These are phyloP conservation scores for Sclerotinia nivalis DNA, from an alignment of 2,329 filamentous ascomycete genomes.

Conservation along the genomic window DNA sequence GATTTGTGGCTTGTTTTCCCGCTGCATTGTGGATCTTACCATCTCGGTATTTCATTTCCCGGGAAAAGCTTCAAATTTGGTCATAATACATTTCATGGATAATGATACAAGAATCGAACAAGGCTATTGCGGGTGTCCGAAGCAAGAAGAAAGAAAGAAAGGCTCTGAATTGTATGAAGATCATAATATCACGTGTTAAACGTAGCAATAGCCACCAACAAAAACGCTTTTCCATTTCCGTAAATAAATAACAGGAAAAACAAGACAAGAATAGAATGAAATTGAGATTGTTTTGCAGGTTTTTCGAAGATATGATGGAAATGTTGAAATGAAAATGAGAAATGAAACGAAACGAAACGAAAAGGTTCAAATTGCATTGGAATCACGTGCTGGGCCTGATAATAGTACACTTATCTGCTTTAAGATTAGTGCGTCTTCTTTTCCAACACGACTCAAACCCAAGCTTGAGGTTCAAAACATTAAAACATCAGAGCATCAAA, in stretches of 20 bases:
- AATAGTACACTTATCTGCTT: background rate
- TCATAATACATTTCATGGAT: background rate
- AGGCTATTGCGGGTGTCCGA: background rate
- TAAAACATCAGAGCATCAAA: background rate
- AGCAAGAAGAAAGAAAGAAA: background rate
- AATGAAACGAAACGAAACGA: constrained; percentile 1
- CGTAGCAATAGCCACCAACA: too few relatives aligned
- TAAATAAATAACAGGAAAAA: too few relatives aligned
- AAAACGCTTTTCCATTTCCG: too few relatives aligned
- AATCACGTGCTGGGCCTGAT: background rate
- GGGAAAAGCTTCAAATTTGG: background rate
- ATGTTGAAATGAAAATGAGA: background rate
- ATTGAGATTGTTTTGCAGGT: too few relatives aligned
- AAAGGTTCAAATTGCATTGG: background rate
- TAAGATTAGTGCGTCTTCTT: background rate
- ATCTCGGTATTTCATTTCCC: constrained; percentile 8
- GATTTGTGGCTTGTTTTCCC: background rate
- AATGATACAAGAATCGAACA: background rate
- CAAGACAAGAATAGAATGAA: too few relatives aligned
- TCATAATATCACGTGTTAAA: too few relatives aligned
- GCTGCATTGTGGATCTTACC: constrained; percentile 5
- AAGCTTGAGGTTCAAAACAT: constrained; percentile 1
- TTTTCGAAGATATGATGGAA: background rate
- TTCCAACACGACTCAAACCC: background rate
- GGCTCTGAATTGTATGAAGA: background rate